Evolutionary conservation across 768 basidiomycete genomes (phyloP), one percentile per base, ranked within the genome.

Genomic region (Leccinum sublutescens): DNA sequence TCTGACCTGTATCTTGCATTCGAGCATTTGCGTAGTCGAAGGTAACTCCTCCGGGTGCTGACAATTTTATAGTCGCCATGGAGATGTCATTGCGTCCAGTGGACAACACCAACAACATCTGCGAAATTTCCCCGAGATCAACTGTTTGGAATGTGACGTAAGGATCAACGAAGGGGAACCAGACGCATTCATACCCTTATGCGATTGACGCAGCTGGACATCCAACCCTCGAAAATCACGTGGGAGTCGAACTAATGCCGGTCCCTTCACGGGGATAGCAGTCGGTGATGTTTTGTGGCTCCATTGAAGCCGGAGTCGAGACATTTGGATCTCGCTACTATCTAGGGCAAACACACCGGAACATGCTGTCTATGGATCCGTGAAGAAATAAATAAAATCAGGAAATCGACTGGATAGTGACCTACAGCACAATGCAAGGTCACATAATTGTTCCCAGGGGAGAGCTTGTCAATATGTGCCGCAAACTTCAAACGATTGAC

Each of bases 391-490:
- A 49, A 49, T n/a, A 51, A 19, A 33, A 15, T 60, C 6, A 50
- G 38, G 33, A 14, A 15, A 31, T 9, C 6, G 17, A 45, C 43
- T 45, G 40, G 55, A 34, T 2, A 29, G 50, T 55, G 43, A 74
- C 89, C 64, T 71, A 95, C 95, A 8, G 89, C 81, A 68, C 88
- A 95, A 65, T 83, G 87, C 43, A 93, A 70, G 0, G 76, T 81
- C 38, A 90, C 64, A 1, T 68, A 63, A 21, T 85, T 88, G 50
- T 76, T 75, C 6, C 94, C 95, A 0, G 87, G 78, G 1, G 75
- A 67, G 25, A 96, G 74, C 3, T 68, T 70, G 19, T 77, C 66
- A 0, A 74, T 65, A 4, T 76, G 71, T 1, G 77, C 63, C 2
- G 77, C 74, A 65, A 88, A 95, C 62, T 75, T 80, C 49, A 89